These are phyloP conservation scores for Leccinum variicolor DNA, from an alignment of 768 basidiomycete species.

Conservation along the genomic window DNA sequence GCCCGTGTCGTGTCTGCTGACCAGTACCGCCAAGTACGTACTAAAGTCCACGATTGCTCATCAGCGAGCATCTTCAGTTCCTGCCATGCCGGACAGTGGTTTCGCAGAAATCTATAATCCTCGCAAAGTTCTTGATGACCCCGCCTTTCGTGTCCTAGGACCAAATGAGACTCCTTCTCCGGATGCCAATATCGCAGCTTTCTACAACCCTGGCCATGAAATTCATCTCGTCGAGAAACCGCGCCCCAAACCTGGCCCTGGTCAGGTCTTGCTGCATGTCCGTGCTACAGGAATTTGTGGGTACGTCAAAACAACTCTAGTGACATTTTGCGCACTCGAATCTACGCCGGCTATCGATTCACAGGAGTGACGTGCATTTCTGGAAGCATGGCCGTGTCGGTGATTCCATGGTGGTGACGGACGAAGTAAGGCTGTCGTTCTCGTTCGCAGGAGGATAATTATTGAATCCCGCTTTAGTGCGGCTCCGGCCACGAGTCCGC, in stretches of 20 bases:
- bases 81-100: constrained; percentile 21
- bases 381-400: constrained; percentile 70
- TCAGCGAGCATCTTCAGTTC: neutral
- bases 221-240: constrained; percentile 69
- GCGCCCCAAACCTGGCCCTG: constrained; percentile 54
- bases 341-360: neutral
- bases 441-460: neutral
- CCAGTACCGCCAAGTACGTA: neutral
- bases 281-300: constrained; percentile 70
- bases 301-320: constrained; percentile 32
- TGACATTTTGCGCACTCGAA: neutral
- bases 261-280: constrained; percentile 64
- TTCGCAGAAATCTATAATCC: constrained; percentile 50
- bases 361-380: constrained; percentile 70
- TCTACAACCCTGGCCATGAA: constrained; percentile 61
- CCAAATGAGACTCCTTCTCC: constrained; percentile 46
- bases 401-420: constrained; percentile 67
- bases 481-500: constrained; percentile 72
- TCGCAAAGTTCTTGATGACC: constrained; percentile 52
- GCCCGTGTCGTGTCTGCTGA: constrained; percentile 4
- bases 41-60: neutral
- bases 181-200: constrained; percentile 56
- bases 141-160: constrained; percentile 51
- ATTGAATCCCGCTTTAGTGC: constrained; percentile 37
- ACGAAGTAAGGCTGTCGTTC: constrained; percentile 42